Evolutionary conservation across 2,329 filamentous ascomycete species (phyloP).

Genomic region (Huntiella abstrusa): DNA sequence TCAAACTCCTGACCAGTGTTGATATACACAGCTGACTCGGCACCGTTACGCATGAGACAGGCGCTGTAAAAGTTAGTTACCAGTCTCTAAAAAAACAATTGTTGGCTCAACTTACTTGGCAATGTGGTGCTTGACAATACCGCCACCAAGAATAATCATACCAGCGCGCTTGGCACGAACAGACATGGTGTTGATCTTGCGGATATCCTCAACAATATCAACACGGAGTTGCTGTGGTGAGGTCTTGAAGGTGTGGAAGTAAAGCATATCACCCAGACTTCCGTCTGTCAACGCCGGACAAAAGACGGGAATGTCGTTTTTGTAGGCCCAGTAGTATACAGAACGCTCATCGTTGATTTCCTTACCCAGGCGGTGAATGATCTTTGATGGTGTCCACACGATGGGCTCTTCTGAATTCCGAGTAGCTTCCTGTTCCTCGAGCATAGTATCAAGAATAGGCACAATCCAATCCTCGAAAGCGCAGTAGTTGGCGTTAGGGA

Average conservation of each 20-base stretch:
- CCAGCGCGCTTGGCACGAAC: constrained; percentile 74
- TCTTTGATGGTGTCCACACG: constrained; percentile 83
- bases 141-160: constrained; percentile 90
- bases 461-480: constrained; percentile 95
- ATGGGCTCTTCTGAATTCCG: constrained; percentile 50
- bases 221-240: constrained; percentile 66
- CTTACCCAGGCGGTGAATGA: constrained; percentile 75
- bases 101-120: constrained; percentile 38
- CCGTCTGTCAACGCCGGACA: constrained; percentile 92
- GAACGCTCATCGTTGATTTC: constrained; percentile 87
- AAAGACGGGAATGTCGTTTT: constrained; percentile 93
- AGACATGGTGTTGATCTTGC: constrained; percentile 78
- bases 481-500: constrained; percentile 91
- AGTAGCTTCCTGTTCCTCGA: constrained; percentile 76
- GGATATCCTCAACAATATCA: constrained; percentile 87
- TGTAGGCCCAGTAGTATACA: constrained; percentile 94
- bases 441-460: constrained; percentile 84
- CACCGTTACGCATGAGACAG: constrained; percentile 91
- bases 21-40: constrained; percentile 91
- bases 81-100: neutral
- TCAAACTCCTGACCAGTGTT: constrained; percentile 97
- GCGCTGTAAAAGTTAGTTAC: constrained; percentile 24
- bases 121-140: constrained; percentile 96
- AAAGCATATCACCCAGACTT: constrained; percentile 91
- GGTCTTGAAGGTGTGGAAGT: constrained; percentile 90